These are phyloP conservation scores for Eutrema yunnanense DNA, from an alignment of 345 rosid genomes.

Conservation along the genomic window DNA sequence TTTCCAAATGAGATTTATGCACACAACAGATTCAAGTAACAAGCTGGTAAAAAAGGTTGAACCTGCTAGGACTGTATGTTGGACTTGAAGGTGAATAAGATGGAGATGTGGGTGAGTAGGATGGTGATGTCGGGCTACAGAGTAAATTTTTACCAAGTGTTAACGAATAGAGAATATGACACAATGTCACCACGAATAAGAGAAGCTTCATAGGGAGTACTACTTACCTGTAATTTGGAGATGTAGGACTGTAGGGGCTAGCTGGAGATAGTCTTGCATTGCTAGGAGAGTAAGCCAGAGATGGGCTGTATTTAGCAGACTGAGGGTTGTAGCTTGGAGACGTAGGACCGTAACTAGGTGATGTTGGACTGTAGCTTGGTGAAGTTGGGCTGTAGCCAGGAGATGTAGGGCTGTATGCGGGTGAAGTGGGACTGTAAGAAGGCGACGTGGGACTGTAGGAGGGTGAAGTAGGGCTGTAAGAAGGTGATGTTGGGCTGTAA, in stretches of 20 bases:
- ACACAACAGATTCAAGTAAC: neutral
- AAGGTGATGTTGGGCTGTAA: constrained; percentile 82
- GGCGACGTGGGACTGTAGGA: constrained; percentile 80
- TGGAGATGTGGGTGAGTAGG: constrained; percentile 93
- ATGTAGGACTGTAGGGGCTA: constrained; percentile 93
- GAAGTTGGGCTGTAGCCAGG: constrained; percentile 83
- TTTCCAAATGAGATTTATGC: neutral
- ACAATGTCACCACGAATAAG: neutral
- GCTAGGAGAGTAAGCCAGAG: constrained; percentile 86
- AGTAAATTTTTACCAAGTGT: neutral
- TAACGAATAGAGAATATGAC: neutral
- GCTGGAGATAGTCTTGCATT: constrained; percentile 82
- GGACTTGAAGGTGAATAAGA: constrained; percentile 92
- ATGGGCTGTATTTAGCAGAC: constrained; percentile 73
- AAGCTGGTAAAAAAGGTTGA: neutral
- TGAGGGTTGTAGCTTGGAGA: constrained; percentile 63
- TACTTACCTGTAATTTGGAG: constrained; percentile 79
- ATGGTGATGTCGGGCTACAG: constrained; percentile 84
- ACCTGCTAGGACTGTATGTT: constrained; percentile 94
- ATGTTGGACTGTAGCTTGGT: constrained; percentile 73
- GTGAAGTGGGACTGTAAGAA: constrained; percentile 75
- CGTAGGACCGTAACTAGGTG: constrained; percentile 70
- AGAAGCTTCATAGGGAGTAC: neutral
- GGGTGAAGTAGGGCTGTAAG: constrained; percentile 78
- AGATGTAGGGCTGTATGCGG: constrained; percentile 75